These are phyloP conservation scores for Maudiozyma barnettii DNA, from an alignment of 805 yeast species.

Conservation along the genomic window DNA sequence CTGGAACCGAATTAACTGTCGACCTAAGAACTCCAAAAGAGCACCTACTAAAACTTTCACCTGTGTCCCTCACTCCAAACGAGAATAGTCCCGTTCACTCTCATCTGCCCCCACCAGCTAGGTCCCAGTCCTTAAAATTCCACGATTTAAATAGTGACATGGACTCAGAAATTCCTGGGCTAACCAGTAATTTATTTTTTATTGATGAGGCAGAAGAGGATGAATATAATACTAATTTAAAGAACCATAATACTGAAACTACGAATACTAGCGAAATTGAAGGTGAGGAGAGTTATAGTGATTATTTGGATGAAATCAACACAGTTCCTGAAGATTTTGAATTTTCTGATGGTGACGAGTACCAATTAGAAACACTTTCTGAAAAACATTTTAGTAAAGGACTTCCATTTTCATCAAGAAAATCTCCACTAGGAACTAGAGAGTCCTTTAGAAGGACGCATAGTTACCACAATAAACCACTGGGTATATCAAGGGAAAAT, in stretches of 20 bases:
- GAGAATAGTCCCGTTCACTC: not conserved
- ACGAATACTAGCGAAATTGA: constrained; percentile 26
- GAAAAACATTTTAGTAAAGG: not conserved
- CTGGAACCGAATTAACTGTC: not conserved
- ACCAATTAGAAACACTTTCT: not conserved
- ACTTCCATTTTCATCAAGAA: not conserved
- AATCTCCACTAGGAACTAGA: constrained; percentile 5
- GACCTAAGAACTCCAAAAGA: not conserved
- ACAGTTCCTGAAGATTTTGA: constrained; percentile 38
- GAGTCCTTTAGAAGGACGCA: constrained; percentile 24
- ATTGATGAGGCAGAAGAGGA: constrained; percentile 31
- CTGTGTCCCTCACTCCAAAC: not conserved
- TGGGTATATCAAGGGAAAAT: constrained; percentile 21
- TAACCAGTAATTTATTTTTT: constrained; percentile 25
- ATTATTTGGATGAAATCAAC: constrained; percentile 42
- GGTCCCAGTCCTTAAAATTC: constrained; percentile 28
- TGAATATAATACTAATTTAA: constrained; percentile 18
- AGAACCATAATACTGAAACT: constrained; percentile 6
- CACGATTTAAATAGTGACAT: constrained; percentile 31
- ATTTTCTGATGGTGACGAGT: constrained; percentile 14
- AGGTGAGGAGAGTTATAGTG: constrained; percentile 38
- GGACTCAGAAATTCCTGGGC: constrained; percentile 32
- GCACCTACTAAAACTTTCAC: not conserved
- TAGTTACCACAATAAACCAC: constrained; percentile 26
- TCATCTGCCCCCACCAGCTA: constrained; percentile 18